Conservation (phyloP, 108 stramenopile genomes). For the Cyclostephanos tholiformis region DNA sequence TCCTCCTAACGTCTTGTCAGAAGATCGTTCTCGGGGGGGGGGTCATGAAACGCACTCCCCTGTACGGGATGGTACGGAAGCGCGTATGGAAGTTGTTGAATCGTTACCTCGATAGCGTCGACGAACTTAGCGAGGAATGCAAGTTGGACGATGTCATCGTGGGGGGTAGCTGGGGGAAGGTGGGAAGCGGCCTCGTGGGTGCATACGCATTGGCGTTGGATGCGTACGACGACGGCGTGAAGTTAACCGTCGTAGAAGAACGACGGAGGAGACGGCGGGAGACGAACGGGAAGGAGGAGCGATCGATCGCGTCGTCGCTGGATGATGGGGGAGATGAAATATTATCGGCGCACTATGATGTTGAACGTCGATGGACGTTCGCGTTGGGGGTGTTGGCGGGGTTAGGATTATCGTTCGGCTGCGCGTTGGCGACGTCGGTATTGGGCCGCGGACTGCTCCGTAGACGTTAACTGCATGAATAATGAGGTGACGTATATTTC, state of each 20-base stretch:
- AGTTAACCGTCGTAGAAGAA: no score
- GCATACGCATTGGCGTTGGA: constrained; percentile 43
- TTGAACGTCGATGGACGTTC: background rate
- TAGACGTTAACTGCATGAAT: background rate
- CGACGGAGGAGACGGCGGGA: background rate
- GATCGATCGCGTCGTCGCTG: no score
- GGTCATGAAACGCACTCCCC: constrained; percentile 77
- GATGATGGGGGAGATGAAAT: background rate
- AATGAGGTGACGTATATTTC: no score
- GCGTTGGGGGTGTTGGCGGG: constrained; percentile 16
- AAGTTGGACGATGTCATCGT: constrained; percentile 38
- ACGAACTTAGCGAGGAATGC: constrained; percentile 26
- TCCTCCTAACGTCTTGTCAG: constrained; percentile 83
- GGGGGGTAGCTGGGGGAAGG: constrained; percentile 22
- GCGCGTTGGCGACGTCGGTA: background rate
- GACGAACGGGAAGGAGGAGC: background rate
- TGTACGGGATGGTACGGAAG: constrained; percentile 69
- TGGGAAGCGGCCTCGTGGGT: constrained; percentile 41
- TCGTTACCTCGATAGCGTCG: constrained; percentile 83
- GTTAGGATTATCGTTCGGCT: constrained; percentile 21
- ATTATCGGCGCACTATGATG: background rate
- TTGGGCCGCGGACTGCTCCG: background rate
- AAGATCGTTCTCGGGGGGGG: constrained; percentile 94
- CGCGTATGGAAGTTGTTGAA: constrained; percentile 77
- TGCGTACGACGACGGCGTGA: constrained; percentile 6